Evolutionary conservation across 2,329 filamentous ascomycete species (phyloP).

Genomic region (Botrytis porri): DNA sequence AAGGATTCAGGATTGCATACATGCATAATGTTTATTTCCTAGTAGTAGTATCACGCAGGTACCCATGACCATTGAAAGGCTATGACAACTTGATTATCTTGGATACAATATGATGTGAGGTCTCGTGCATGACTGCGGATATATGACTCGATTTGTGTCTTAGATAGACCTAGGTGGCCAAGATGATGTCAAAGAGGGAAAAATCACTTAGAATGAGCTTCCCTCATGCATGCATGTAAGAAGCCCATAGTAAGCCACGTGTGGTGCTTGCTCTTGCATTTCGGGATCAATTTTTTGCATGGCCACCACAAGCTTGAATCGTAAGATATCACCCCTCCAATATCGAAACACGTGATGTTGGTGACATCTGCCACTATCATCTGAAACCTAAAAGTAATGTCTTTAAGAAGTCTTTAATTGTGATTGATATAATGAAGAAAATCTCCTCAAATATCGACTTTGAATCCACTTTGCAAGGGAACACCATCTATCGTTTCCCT

Average conservation of each 20-base stretch:
- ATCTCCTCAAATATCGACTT: background rate
- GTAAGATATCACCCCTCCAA: background rate
- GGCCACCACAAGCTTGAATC: conserved; percentile 7
- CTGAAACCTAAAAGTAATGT: conserved; percentile 10
- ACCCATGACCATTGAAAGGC: background rate
- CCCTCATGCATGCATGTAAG: conserved; percentile 6
- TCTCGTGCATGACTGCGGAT: conserved; percentile 12
- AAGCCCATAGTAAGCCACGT: conserved; percentile 14
- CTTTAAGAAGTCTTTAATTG: conserved; percentile 2
- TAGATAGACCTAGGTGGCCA: conserved; percentile 9
- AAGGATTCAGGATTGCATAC: conserved; percentile 11
- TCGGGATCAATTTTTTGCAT: conserved; percentile 16
- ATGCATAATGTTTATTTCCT: background rate
- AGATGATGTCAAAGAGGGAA: background rate
- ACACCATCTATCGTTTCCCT: background rate
- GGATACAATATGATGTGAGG: background rate
- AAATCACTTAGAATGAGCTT: background rate
- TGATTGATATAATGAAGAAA: conserved; percentile 16
- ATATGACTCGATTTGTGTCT: conserved; percentile 10
- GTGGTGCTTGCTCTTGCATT: conserved; percentile 17
- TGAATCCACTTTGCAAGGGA: background rate
- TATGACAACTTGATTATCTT: background rate
- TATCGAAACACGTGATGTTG: conserved; percentile 13
- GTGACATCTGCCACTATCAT: conserved; percentile 22
- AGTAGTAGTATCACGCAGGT: conserved; percentile 8